Percentiles rank a stretch among this genome's conserved stretches.
phyloP scores from a whole-genome alignment of 805 yeast genomes.

The Nakazawaea ishiwadae region DNA sequence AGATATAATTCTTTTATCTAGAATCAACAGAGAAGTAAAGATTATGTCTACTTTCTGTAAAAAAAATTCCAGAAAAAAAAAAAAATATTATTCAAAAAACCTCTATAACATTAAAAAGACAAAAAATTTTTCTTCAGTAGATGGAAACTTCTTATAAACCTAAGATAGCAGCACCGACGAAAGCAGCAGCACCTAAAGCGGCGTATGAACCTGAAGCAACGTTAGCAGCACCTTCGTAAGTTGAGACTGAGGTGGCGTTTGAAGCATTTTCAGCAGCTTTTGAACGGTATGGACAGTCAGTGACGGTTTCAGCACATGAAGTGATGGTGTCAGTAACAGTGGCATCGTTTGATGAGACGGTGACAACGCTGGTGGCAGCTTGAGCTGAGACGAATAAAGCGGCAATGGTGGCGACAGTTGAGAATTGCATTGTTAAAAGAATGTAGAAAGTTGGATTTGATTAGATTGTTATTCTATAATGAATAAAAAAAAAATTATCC shows the following conservation, averaged over 20 bases:
- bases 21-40: too few relatives aligned
- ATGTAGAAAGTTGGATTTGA: constrained; percentile 21
- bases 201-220: constrained; percentile 23
- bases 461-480: constrained; percentile 3
- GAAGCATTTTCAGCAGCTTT: constrained; percentile 19
- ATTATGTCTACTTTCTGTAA: too few relatives aligned
- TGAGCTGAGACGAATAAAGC: constrained; percentile 32
- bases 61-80: too few relatives aligned
- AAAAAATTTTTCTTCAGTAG: too few relatives aligned
- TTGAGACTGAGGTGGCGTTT: constrained; percentile 24
- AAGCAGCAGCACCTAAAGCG: constrained; percentile 28
- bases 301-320: constrained; percentile 38
- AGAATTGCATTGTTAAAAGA: constrained; percentile 39
- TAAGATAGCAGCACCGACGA: constrained; percentile 29
- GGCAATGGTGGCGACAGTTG: constrained; percentile 35
- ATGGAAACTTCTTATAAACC: constrained; percentile 31
- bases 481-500: constrained; percentile 5
- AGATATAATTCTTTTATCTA: too few relatives aligned
- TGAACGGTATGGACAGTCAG: constrained; percentile 40
- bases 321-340: constrained; percentile 43
- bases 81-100: too few relatives aligned
- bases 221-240: constrained; percentile 31
- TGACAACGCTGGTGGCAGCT: constrained; percentile 30
- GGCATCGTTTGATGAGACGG: constrained; percentile 27
- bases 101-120: too few relatives aligned